Percentiles rank a stretch among this genome's conserved stretches.
Conservation (phyloP, 2,329 filamentous ascomycete genomes). For the Emericellopsis cladophorae region DNA sequence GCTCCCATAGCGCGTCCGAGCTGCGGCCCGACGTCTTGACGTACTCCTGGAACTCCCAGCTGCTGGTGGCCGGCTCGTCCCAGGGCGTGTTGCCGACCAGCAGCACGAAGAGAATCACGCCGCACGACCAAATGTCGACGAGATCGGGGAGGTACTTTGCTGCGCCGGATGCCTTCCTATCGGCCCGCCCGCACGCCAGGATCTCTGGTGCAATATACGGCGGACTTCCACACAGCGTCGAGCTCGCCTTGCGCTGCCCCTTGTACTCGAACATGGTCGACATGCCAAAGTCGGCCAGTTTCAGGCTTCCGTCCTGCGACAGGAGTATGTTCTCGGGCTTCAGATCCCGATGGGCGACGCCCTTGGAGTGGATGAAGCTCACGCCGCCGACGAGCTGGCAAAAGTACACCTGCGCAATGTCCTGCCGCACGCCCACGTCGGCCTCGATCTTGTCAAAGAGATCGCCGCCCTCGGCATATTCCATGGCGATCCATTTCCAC, state of each 20-base stretch:
- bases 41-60: conserved; percentile 89
- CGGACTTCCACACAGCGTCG: conserved; percentile 87
- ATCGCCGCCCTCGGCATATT: conserved; percentile 88
- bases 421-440: conserved; percentile 84
- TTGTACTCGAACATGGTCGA: conserved; percentile 89
- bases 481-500: conserved; percentile 99
- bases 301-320: conserved; percentile 72
- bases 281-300: conserved; percentile 93
- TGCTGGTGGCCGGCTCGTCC: conserved; percentile 79
- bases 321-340: conserved; percentile 95
- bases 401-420: conserved; percentile 96
- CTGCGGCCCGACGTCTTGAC: conserved; percentile 67
- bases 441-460: conserved; percentile 99
- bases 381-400: conserved; percentile 81
- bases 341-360: conserved; percentile 82
- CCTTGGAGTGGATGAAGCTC: conserved; percentile 91
- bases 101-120: conserved; percentile 93
- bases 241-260: conserved; percentile 67
- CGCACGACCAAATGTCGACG: conserved; percentile 94
- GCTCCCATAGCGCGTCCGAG: conserved; percentile 73
- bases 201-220: conserved; percentile 98
- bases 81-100: conserved; percentile 94
- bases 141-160: conserved; percentile 64
- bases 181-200: conserved; percentile 35
- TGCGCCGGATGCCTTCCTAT: conserved; percentile 33